phyloP scores from a whole-genome alignment of 805 yeast genomes.

The Lachancea meyersii region DNA sequence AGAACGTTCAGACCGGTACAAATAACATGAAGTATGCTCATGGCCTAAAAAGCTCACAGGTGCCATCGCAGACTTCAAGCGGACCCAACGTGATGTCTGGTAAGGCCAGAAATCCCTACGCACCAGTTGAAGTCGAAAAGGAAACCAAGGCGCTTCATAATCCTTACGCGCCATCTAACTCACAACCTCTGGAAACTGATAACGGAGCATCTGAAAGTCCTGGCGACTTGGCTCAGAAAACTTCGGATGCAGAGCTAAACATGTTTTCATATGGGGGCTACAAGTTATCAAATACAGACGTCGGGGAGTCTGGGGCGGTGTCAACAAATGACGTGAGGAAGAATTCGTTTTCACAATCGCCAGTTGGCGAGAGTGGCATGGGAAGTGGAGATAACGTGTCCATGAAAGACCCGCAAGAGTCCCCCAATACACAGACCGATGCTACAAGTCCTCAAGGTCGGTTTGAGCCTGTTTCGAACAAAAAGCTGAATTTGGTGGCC shows the following conservation, averaged over 20 bases:
- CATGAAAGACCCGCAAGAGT: neutral
- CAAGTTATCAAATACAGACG: neutral
- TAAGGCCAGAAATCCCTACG: neutral
- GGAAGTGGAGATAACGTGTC: neutral
- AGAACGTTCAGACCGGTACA: neutral
- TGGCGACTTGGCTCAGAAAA: neutral
- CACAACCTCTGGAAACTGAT: neutral
- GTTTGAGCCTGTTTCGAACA: neutral
- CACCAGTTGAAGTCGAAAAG: neutral
- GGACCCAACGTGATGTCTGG: neutral
- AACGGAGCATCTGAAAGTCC: neutral
- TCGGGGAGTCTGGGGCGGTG: neutral
- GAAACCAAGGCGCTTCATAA: neutral
- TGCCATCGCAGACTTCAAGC: neutral
- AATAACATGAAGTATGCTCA: neutral
- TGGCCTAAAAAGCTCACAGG: neutral
- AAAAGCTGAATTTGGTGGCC: neutral
- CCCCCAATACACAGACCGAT: neutral
- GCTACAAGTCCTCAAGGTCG: neutral
- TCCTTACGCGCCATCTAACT: slow-evolving; percentile 4
- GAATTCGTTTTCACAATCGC: neutral
- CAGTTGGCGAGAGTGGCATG: neutral
- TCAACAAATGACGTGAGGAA: neutral
- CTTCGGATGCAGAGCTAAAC: slow-evolving; percentile 3
- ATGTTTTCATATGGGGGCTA: slow-evolving; percentile 12